phyloP scores from a whole-genome alignment of 495 filamentous ascomycete species.

The Neurospora sp. region DNA sequence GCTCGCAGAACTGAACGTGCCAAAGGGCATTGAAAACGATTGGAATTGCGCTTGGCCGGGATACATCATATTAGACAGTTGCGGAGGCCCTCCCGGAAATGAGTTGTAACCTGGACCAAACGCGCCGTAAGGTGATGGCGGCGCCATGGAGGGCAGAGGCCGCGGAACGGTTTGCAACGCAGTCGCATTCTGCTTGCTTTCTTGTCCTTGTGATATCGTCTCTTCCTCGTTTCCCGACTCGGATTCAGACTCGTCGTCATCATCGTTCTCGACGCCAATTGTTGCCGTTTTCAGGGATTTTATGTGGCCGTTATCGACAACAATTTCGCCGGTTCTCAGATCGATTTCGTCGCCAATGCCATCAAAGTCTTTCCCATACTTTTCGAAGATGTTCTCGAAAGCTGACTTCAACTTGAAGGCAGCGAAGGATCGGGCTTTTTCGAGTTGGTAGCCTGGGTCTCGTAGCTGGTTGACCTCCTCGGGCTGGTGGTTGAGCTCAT shows the following conservation, averaged over 20 bases:
- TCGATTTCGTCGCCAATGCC: constrained; percentile 47
- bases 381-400: constrained; percentile 80
- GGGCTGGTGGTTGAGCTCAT: constrained; percentile 33
- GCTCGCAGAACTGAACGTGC: not conserved
- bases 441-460: constrained; percentile 42
- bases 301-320: constrained; percentile 83
- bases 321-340: constrained; percentile 55
- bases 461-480: constrained; percentile 33
- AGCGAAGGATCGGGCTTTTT: constrained; percentile 49
- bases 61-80: constrained; percentile 5
- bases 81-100: not conserved
- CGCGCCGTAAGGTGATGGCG: constrained; percentile 1
- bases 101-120: not conserved
- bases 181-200: not conserved
- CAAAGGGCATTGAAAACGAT: constrained; percentile 4
- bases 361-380: constrained; percentile 75
- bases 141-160: not conserved
- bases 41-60: constrained; percentile 7
- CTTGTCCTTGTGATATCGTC: constrained; percentile 10
- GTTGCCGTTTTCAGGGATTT: constrained; percentile 31
- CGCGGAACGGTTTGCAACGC: not conserved
- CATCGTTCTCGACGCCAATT: constrained; percentile 34
- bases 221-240: constrained; percentile 19
- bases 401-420: constrained; percentile 61
- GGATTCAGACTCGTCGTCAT: constrained; percentile 8